Conservation (phyloP, 768 basidiomycete species). For the Kwoniella botswanensis region DNA sequence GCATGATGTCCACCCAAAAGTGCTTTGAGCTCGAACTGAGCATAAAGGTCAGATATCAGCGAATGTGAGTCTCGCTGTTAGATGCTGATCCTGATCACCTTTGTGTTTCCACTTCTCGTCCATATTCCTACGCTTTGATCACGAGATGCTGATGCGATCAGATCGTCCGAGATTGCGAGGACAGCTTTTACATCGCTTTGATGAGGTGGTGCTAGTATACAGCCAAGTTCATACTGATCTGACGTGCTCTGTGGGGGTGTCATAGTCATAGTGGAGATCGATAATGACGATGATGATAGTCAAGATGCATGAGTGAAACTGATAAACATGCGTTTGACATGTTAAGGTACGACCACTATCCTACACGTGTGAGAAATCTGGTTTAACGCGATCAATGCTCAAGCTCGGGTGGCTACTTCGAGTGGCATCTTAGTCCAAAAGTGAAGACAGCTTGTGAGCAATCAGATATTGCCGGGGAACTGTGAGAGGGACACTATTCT, state of each 20-base stretch:
- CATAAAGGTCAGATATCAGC: constrained; percentile 1
- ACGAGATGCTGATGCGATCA: constrained; percentile 41
- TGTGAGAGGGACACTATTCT: too few species aligned
- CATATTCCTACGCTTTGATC: constrained; percentile 45
- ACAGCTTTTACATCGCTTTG: constrained; percentile 48
- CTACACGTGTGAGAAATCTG: too few species aligned
- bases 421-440: too few species aligned
- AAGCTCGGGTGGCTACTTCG: too few species aligned
- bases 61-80: background rate
- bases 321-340: too few species aligned
- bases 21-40: constrained; percentile 30
- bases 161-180: constrained; percentile 27
- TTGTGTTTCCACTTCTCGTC: constrained; percentile 14
- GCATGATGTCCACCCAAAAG: constrained; percentile 45
- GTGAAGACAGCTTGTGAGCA: too few species aligned
- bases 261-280: background rate
- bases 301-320: background rate
- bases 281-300: background rate
- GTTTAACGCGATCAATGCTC: too few species aligned
- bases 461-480: too few species aligned
- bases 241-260: background rate
- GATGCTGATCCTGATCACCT: background rate
- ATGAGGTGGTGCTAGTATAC: constrained; percentile 32
- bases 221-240: constrained; percentile 24
- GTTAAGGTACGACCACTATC: too few species aligned